A percentile compares a stretch with the other conserved stretches of the same genome.
These are phyloP conservation scores for Garcia nutans DNA, from an alignment of 345 rosid genomes.

Conservation along the genomic window DNA sequence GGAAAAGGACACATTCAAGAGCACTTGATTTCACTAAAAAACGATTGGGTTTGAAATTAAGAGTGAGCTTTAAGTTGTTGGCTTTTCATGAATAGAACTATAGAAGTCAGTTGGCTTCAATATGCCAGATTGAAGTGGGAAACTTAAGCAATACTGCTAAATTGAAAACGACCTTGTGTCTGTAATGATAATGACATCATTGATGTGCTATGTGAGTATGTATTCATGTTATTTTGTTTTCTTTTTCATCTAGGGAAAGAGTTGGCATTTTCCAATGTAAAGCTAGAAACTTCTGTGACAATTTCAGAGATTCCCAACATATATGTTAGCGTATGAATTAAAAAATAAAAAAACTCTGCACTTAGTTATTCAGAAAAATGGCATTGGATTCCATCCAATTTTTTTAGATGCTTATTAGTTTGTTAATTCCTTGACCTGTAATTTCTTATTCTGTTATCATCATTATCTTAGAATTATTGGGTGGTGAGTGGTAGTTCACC, in stretches of 20 bases:
- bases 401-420: background rate
- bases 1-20: background rate
- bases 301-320: background rate
- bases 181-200: background rate
- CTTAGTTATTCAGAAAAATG: background rate
- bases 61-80: background rate
- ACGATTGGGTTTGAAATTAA: background rate
- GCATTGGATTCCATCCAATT: slow-evolving; percentile 18
- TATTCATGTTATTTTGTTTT: background rate
- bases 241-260: background rate
- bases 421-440: slow-evolving; percentile 5
- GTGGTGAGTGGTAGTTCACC: slow-evolving; percentile 1
- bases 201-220: too few relatives aligned
- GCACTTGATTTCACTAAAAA: background rate
- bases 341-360: background rate
- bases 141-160: background rate
- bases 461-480: background rate
- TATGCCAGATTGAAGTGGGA: background rate
- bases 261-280: background rate
- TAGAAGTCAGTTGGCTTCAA: background rate
- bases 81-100: background rate
- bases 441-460: slow-evolving; percentile 3
- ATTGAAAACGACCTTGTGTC: background rate
- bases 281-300: background rate
- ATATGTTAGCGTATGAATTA: background rate